Percentiles rank a stretch among this genome's conserved stretches.
Conservation (phyloP, 345 rosid species). For the Lepidium africanum region DNA sequence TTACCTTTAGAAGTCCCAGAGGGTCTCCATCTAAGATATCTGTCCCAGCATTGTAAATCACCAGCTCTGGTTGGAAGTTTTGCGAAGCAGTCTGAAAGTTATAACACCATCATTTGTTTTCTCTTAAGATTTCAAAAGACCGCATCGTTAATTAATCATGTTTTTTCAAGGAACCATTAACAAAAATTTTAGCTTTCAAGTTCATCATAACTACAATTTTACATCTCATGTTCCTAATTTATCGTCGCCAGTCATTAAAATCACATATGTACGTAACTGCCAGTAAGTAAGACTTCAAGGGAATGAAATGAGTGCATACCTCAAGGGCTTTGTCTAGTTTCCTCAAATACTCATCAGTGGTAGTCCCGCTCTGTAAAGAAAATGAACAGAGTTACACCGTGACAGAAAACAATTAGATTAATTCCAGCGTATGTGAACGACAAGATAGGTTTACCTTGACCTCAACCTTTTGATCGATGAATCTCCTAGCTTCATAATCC, state of each 20-base stretch:
- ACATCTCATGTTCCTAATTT: neutral
- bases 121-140: neutral
- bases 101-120: neutral
- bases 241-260: neutral
- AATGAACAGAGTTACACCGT: neutral
- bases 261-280: too few species aligned
- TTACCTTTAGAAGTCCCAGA: constrained; percentile 76
- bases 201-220: neutral
- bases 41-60: constrained; percentile 92
- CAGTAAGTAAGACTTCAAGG: neutral
- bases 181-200: neutral
- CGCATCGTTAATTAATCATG: neutral
- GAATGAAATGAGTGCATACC: constrained; percentile 33
- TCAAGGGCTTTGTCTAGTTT: constrained; percentile 81
- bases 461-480: constrained; percentile 75
- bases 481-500: constrained; percentile 74
- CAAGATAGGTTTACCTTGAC: constrained; percentile 43
- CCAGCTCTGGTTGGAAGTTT: constrained; percentile 66
- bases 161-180: neutral
- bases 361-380: constrained; percentile 65
- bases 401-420: neutral
- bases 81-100: constrained; percentile 55
- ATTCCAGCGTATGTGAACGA: neutral
- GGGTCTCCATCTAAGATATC: constrained; percentile 98
- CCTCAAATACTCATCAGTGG: constrained; percentile 58